Base-by-base conservation (phyloP, 257 asterid species). In the Sherardia arvensis region DNA sequence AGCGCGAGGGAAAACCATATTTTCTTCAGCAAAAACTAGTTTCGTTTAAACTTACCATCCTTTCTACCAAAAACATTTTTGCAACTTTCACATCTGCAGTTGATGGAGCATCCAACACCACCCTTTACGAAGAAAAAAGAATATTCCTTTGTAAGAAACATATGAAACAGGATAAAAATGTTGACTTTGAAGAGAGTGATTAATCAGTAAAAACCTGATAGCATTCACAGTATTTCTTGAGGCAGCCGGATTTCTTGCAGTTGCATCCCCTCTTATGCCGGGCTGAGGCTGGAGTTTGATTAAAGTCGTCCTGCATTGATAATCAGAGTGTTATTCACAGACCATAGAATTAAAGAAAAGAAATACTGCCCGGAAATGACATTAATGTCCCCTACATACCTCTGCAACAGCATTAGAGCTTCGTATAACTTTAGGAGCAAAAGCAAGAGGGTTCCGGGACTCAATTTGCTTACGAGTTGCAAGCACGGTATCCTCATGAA, bases 191-290 rank as follows among this genome's bases (percentile, higher is more conserved):
- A 60, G 45, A 54, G 65, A 23, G 59, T 61, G 66, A 51, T 30
- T 57, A 92, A 51, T 38, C 60, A 23, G 59, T 61, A 67, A 51
- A 36, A 61, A 92, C 97, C 98, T 92, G 99, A 85, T 84, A 92
- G 86, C 99, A 92, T 85, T 92, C 99, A 20, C 99, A 92, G 71
- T 92, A 92, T 76, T 87, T 92, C 85, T 92, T 92, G 64, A 92
- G 80, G 82, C 99, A 92, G 22, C 93, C 94, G 0, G 99, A 92
- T 69, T 92, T 92, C 58, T 89, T 92, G 91, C 99, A 92, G 85
- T 92, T 92, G 85, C 99, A 92, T 73, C 99, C 99, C 80, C 99
- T 70, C 73, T 92, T 92, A 71, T 92, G 99, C 55, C 99, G 91
- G 55, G 99, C 97, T 55, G 99, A 92, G 74, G 96, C 97, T 47